Conservation (phyloP, 768 basidiomycete genomes). For the Pulveroboletus sp. region DNA sequence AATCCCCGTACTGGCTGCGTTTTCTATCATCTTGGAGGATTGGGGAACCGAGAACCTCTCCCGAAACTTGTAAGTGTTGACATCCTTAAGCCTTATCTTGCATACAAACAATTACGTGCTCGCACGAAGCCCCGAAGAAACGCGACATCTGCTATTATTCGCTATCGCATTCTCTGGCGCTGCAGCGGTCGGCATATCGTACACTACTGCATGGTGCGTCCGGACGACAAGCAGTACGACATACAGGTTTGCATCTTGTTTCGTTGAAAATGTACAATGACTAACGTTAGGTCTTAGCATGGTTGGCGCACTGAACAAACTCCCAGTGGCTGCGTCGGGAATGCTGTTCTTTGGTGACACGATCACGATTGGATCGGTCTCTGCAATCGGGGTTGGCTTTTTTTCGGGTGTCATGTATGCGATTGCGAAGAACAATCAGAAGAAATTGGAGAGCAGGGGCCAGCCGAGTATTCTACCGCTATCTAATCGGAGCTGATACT, state of each 20-base stretch:
- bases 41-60: slow-evolving; percentile 78
- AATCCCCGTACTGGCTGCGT: slow-evolving; percentile 82
- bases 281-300: slow-evolving; percentile 49
- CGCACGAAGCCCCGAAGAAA: slow-evolving; percentile 68
- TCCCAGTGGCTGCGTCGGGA: slow-evolving; percentile 97
- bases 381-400: slow-evolving; percentile 84
- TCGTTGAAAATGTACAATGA: background rate
- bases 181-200: slow-evolving; percentile 95
- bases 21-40: slow-evolving; percentile 82
- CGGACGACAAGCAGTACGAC: slow-evolving; percentile 95
- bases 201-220: slow-evolving; percentile 98
- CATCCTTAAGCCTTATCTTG: background rate
- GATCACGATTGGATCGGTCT: slow-evolving; percentile 83
- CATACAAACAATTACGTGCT: background rate
- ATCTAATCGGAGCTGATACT: slow-evolving; percentile 44
- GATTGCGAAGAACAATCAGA: slow-evolving; percentile 91
- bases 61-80: slow-evolving; percentile 79
- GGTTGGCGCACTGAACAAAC: slow-evolving; percentile 96
- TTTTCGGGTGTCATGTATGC: slow-evolving; percentile 90
- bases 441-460: slow-evolving; percentile 60
- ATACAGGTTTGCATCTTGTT: slow-evolving; percentile 63
- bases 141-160: slow-evolving; percentile 70
- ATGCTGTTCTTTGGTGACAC: slow-evolving; percentile 96
- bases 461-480: slow-evolving; percentile 63
- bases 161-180: slow-evolving; percentile 97